Percentiles rank a stretch among this genome's conserved stretches.
Evolutionary conservation across 2,329 filamentous ascomycete genomes (phyloP).

Genomic region (Neopestalotiopsis sp.): DNA sequence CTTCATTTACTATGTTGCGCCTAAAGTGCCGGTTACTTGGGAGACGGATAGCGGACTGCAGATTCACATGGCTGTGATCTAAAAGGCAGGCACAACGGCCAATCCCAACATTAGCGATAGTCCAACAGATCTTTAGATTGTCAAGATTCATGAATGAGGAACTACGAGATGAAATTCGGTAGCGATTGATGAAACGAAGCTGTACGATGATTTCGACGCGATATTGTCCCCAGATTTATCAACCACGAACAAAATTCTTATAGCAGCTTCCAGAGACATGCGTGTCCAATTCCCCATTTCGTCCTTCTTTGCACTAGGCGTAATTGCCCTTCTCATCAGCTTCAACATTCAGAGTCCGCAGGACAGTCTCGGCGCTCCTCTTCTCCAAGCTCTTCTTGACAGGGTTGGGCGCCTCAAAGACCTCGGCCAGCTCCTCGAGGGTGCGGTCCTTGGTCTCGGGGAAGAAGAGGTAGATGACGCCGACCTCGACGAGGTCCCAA

Average conservation of each 20-base stretch:
- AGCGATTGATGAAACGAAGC: no score
- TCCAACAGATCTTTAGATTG: rapidly evolving
- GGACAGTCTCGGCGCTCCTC: conserved; percentile 21
- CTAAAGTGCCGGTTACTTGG: conserved; percentile 46
- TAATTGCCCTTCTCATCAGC: conserved; percentile 16
- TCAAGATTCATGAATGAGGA: neutral
- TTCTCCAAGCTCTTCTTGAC: conserved; percentile 37
- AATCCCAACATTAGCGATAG: neutral
- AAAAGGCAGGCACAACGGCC: neutral
- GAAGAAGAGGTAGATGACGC: conserved; percentile 41
- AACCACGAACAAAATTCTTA: no score
- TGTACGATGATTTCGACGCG: no score
- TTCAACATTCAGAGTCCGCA: conserved; percentile 17
- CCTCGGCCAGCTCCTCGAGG: conserved; percentile 38
- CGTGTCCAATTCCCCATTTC: neutral
- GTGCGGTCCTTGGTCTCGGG: conserved; percentile 41
- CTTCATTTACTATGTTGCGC: conserved; percentile 70
- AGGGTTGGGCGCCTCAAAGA: conserved; percentile 44
- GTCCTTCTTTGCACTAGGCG: neutral
- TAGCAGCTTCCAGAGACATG: neutral
- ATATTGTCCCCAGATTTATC: no score
- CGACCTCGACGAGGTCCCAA: conserved; percentile 41
- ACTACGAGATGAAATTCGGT: no score
- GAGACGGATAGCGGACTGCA: conserved; percentile 40
- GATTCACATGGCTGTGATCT: conserved; percentile 43